Conservation (phyloP, 805 yeast genomes). For the Starmerella bombicola region DNA sequence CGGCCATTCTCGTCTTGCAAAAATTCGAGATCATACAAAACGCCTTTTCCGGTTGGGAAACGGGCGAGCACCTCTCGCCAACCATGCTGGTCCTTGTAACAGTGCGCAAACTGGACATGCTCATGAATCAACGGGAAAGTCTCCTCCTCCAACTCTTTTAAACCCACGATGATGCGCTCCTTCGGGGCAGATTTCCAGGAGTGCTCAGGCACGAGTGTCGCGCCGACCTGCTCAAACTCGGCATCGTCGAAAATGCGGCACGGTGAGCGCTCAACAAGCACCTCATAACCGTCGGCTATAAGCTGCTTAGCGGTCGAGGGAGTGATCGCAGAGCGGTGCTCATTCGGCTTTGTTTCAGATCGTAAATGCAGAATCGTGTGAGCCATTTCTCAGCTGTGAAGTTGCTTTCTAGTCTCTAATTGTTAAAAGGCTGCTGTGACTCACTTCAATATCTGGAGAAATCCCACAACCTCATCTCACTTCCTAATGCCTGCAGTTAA, state of each 20-base stretch:
- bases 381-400: too few species aligned
- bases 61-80: conserved; percentile 86
- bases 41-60: conserved; percentile 85
- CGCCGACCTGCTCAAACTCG: conserved; percentile 72
- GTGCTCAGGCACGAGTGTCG: conserved; percentile 78
- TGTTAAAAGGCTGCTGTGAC: too few species aligned
- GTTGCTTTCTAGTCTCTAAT: too few species aligned
- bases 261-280: conserved; percentile 75
- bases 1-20: conserved; percentile 89
- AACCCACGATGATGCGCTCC: conserved; percentile 80
- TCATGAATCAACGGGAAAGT: conserved; percentile 90
- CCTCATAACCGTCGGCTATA: conserved; percentile 60
- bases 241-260: conserved; percentile 66
- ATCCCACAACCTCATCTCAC: not conserved
- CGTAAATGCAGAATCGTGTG: conserved; percentile 59
- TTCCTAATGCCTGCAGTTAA: not conserved
- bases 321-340: conserved; percentile 93
- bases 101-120: conserved; percentile 97
- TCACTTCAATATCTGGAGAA: not conserved
- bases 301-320: conserved; percentile 80
- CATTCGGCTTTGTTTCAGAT: conserved; percentile 94
- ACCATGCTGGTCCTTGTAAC: conserved; percentile 94
- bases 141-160: conserved; percentile 89
- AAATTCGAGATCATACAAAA: conserved; percentile 86
- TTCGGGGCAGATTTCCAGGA: conserved; percentile 88